Conservation (phyloP, 2,329 filamentous ascomycete genomes). For the Fusarium verrucosum region DNA sequence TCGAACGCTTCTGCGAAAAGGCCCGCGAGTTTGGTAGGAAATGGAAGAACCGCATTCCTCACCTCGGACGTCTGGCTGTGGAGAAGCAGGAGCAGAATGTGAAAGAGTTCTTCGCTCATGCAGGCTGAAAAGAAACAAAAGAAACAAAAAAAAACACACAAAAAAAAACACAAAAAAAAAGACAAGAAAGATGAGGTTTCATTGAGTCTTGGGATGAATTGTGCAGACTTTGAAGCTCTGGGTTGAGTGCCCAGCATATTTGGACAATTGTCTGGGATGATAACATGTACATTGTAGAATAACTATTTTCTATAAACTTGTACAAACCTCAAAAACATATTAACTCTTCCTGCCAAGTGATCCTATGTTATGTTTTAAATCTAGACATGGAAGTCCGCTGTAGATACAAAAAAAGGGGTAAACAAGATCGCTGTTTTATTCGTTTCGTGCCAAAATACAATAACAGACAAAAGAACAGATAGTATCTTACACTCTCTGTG, state of each 20-base stretch:
- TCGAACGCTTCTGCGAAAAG: not conserved
- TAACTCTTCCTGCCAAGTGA: not conserved
- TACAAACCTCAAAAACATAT: not conserved
- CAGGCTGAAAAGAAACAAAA: no score
- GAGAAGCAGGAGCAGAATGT: not conserved
- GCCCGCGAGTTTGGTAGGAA: not conserved
- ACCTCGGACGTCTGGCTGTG: not conserved
- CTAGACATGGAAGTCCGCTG: not conserved
- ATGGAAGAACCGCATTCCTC: not conserved
- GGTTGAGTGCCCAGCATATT: not conserved
- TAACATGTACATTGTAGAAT: no score
- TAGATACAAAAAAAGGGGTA: not conserved
- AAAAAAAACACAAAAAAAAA: no score
- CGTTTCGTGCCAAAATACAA: conserved; percentile 22
- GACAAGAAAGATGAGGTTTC: not conserved
- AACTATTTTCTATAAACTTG: not conserved
- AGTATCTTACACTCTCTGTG: conserved; percentile 27
- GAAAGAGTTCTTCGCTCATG: accelerated
- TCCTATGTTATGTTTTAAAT: not conserved
- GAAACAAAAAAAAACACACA: no score
- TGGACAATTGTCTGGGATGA: not conserved
- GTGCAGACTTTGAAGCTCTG: not conserved
- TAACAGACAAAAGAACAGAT: not conserved
- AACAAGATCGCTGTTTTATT: conserved; percentile 28
- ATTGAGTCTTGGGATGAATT: not conserved